phyloP scores from a whole-genome alignment of 169 alveolate genomes.

The Cryptosporidium parvum region DNA sequence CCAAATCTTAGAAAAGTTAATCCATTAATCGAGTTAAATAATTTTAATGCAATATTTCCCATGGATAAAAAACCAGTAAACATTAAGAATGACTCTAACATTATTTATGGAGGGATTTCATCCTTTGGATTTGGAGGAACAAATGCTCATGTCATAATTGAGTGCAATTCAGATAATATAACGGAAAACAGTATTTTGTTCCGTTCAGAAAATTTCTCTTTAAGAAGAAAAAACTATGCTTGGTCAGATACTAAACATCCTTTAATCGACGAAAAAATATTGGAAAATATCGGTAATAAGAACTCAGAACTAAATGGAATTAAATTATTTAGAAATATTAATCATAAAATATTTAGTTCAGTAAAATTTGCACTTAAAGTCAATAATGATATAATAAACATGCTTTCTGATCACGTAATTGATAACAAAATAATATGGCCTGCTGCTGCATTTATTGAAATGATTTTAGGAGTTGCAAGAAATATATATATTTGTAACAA shows the following conservation, averaged over 20 bases:
- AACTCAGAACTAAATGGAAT: background rate
- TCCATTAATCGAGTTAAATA: slow-evolving; percentile 38
- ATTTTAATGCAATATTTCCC: slow-evolving; percentile 31
- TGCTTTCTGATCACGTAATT: slow-evolving; percentile 61
- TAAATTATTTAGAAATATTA: slow-evolving; percentile 13
- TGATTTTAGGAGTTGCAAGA: slow-evolving; percentile 40
- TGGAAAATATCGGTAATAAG: background rate
- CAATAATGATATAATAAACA: slow-evolving; percentile 1
- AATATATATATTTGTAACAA: slow-evolving; percentile 46
- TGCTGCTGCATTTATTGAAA: slow-evolving; percentile 69
- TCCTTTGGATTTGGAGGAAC: slow-evolving; percentile 76
- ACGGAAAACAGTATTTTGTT: background rate
- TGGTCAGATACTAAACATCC: slow-evolving; percentile 74
- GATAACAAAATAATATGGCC: slow-evolving; percentile 46
- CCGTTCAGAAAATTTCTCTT: background rate
- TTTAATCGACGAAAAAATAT: slow-evolving; percentile 26
- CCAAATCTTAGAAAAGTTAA: slow-evolving; percentile 38
- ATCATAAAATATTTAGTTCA: background rate
- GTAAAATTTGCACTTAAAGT: slow-evolving; percentile 28
- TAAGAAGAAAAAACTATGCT: slow-evolving; percentile 18
- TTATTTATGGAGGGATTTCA: slow-evolving; percentile 52
- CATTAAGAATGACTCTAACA: slow-evolving; percentile 12
- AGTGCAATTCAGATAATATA: slow-evolving; percentile 14
- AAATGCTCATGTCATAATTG: slow-evolving; percentile 72
- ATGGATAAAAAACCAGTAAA: slow-evolving; percentile 7